phyloP scores from a whole-genome alignment of 768 basidiomycete genomes.

The Phanerodontia chrysosporium region DNA sequence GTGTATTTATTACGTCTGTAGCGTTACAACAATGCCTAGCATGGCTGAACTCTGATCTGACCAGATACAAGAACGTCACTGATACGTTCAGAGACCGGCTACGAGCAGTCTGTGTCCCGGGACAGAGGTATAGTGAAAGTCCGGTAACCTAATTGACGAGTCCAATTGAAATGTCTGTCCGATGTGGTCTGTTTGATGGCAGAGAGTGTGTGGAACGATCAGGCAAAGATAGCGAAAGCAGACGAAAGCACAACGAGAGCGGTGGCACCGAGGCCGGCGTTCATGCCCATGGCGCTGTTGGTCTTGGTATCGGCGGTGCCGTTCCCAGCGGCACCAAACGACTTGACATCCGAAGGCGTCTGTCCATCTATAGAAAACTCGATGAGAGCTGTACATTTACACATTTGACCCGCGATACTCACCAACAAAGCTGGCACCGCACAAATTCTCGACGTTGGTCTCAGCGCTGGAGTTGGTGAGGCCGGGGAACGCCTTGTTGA shows the following conservation, averaged over 20 bases:
- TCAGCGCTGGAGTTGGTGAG: slow-evolving; percentile 15
- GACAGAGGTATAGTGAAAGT: neutral
- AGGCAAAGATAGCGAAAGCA: slow-evolving; percentile 21
- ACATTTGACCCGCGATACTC: slow-evolving; percentile 4
- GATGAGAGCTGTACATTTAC: neutral
- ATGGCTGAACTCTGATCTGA: neutral
- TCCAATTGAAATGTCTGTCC: neutral
- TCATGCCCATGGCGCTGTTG: neutral
- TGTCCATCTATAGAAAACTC: slow-evolving; percentile 21
- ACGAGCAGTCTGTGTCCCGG: too few relatives aligned
- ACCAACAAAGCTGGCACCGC: slow-evolving; percentile 30
- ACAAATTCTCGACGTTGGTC: slow-evolving; percentile 17
- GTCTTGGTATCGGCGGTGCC: slow-evolving; percentile 4
- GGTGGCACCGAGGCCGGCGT: neutral
- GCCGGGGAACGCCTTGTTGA: slow-evolving; percentile 20
- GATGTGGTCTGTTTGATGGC: neutral
- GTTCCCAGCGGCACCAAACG: slow-evolving; percentile 20
- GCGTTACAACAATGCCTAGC: neutral
- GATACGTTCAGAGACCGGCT: too few relatives aligned
- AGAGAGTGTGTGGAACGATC: neutral
- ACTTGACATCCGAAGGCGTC: slow-evolving; percentile 21
- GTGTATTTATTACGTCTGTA: neutral
- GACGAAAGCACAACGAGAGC: slow-evolving; percentile 15
- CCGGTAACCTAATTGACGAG: neutral
- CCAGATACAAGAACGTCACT: neutral